Percentiles rank a stretch among this genome's conserved stretches.
phyloP scores from a whole-genome alignment of 2,329 filamentous ascomycete genomes.

The Ophiostoma fasciatum region DNA sequence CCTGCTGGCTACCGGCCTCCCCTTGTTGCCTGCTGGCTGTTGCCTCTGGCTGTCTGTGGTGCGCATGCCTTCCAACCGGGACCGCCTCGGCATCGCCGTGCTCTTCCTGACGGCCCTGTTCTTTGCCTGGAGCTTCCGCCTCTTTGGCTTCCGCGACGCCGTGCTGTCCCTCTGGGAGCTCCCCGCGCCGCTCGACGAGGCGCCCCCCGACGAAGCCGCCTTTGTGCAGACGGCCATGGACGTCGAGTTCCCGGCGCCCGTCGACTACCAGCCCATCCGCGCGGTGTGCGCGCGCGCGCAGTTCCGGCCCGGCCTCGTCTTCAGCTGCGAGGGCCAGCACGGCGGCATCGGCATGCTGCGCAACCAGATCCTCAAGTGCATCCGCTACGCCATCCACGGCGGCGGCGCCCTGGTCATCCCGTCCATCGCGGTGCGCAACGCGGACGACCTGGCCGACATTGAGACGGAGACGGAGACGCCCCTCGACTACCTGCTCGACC shows the following conservation, averaged over 20 bases:
- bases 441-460: constrained; percentile 18
- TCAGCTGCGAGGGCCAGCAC: constrained; percentile 24
- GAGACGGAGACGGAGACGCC: constrained; percentile 16
- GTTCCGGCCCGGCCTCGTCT: constrained; percentile 22
- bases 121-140: constrained; percentile 8
- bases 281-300: constrained; percentile 17
- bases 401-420: constrained; percentile 23
- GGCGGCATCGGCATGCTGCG: constrained; percentile 25
- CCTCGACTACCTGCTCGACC: constrained; percentile 18
- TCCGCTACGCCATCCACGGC: constrained; percentile 24
- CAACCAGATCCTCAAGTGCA: constrained; percentile 26
- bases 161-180: constrained; percentile 3
- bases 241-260: constrained; percentile 21
- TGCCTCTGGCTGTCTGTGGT: no score
- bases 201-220: neutral
- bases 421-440: constrained; percentile 21
- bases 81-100: constrained; percentile 2
- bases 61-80: no score
- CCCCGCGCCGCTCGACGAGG: no score
- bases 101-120: constrained; percentile 1
- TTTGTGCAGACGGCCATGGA: constrained; percentile 15
- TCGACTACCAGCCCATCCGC: constrained; percentile 21
- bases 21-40: no score
- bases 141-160: constrained; percentile 7
- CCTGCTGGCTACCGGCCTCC: no score